Evolutionary conservation across 2,329 filamentous ascomycete genomes (phyloP), one percentile per base, ranked within the genome.

Genomic region (Lecanicillium sp.): DNA sequence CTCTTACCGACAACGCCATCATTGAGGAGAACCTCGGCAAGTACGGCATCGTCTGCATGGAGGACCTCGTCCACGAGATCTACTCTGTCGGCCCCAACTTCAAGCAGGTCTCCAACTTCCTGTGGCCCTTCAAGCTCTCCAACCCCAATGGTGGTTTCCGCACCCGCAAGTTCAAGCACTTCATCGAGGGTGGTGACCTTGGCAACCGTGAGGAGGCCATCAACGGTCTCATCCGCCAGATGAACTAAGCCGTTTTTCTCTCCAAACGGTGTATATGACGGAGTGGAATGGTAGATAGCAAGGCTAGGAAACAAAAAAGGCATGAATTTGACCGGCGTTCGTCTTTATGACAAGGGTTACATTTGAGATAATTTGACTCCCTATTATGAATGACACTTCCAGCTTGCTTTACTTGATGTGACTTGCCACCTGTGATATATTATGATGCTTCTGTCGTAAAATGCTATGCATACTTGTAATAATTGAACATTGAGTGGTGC

Each of bases 91-190:
- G 92, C 64, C 90, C 90, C 75, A 96, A 96, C 83, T 94, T 92
- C 85, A 96, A 95, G 83, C 89, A 95, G 76, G 88, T 86, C 60
- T 80, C 83, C 75, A 98, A 96, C 84, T 96, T 96, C 82, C 74
- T 96, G 55, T 98, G 92, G 92, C 92, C 92, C 64, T 98, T 98
- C 83, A 96, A 98, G 85, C 85, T 98, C 55, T 88, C 80, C 80
- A 95, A 94, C 81, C 92, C 92, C 63, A 96, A 73, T 56, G 92
- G 92, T 67, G 90, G 92, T 51, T 98, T 96, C 87, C 83, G 84
- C 57, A 70, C 84, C 58, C 79, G 92, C 72, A 98, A 96, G 78
- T 96, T 96, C 82, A 92, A 88, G 78, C 89, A 96, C 77, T 96
- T 86, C 75, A 85, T 96, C 49, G 85, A 95, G 78, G 92, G 90